phyloP scores from a whole-genome alignment of 1,284 basidiomycete species.

The Grifola frondosa region DNA sequence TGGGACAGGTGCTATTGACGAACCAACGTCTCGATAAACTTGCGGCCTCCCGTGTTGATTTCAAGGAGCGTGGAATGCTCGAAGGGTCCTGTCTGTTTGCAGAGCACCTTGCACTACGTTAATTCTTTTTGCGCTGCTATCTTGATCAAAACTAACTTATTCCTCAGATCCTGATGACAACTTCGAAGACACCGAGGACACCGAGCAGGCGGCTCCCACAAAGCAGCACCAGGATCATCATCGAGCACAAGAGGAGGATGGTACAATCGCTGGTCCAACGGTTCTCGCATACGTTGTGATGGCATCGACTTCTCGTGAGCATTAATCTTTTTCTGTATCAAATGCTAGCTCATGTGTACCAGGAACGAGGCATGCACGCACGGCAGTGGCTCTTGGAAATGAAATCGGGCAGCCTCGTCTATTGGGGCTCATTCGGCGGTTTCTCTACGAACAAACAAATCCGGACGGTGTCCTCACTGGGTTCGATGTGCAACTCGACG shows the following conservation, averaged over 20 bases:
- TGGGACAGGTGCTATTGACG: slow-evolving; percentile 18
- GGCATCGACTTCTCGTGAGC: background rate
- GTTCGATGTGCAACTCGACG: background rate
- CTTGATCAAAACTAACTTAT: too few relatives aligned
- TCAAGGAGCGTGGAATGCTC: slow-evolving; percentile 10
- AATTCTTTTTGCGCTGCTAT: too few relatives aligned
- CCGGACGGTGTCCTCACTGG: slow-evolving; percentile 1
- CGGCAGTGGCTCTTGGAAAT: background rate
- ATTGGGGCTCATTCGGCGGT: slow-evolving; percentile 6
- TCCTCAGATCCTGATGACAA: too few relatives aligned
- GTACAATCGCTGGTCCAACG: too few relatives aligned
- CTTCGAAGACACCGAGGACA: slow-evolving; percentile 3
- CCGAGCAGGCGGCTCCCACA: too few relatives aligned
- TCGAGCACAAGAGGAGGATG: too few relatives aligned
- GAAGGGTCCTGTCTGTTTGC: slow-evolving; percentile 6
- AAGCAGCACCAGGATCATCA: too few relatives aligned
- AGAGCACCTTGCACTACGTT: too few relatives aligned
- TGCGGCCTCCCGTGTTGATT: slow-evolving; percentile 8
- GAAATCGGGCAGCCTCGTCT: background rate
- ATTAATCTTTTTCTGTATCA: background rate
- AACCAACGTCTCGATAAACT: slow-evolving; percentile 16
- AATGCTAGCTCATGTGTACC: background rate
- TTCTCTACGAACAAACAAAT: slow-evolving; percentile 11
- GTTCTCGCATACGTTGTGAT: too few relatives aligned
- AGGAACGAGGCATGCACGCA: background rate